Percentiles rank a stretch among this genome's conserved stretches.
Conservation (phyloP, 2,329 filamentous ascomycete species). For the Verticillium alfalfae region DNA sequence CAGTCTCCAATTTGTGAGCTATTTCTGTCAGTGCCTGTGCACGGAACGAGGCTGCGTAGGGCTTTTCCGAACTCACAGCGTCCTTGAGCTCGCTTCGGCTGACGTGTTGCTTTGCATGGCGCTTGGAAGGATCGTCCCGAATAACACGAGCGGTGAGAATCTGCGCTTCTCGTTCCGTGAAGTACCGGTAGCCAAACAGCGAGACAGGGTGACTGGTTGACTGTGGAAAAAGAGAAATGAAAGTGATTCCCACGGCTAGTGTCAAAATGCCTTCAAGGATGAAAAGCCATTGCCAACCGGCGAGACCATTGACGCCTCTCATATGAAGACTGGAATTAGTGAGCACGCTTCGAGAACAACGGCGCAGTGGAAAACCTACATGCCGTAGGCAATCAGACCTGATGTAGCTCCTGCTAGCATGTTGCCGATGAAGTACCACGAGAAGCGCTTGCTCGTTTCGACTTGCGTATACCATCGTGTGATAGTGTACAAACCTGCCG, state of each 20-base stretch:
- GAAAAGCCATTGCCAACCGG: conserved; percentile 29
- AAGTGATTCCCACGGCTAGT: conserved; percentile 22
- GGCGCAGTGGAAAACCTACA: conserved; percentile 11
- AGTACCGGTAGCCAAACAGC: conserved; percentile 20
- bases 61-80: conserved; percentile 17
- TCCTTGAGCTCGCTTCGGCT: conserved; percentile 23
- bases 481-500: conserved; percentile 39
- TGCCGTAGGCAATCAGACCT: conserved; percentile 35
- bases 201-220: conserved; percentile 21
- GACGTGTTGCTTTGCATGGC: conserved; percentile 19
- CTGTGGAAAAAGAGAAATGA: conserved; percentile 23
- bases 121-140: conserved; percentile 28
- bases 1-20: conserved; percentile 30
- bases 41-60: not conserved
- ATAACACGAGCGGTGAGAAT: conserved; percentile 26
- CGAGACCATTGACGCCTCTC: conserved; percentile 20
- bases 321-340: conserved; percentile 19
- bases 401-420: conserved; percentile 30
- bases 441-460: conserved; percentile 39
- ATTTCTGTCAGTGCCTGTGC: not conserved
- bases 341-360: not conserved
- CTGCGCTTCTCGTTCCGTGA: conserved; percentile 25
- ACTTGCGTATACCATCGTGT: conserved; percentile 40
- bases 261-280: conserved; percentile 30
- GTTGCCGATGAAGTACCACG: conserved; percentile 39